phyloP scores from a whole-genome alignment of 2,329 filamentous ascomycete species.

The Alternaria gansuensis region DNA sequence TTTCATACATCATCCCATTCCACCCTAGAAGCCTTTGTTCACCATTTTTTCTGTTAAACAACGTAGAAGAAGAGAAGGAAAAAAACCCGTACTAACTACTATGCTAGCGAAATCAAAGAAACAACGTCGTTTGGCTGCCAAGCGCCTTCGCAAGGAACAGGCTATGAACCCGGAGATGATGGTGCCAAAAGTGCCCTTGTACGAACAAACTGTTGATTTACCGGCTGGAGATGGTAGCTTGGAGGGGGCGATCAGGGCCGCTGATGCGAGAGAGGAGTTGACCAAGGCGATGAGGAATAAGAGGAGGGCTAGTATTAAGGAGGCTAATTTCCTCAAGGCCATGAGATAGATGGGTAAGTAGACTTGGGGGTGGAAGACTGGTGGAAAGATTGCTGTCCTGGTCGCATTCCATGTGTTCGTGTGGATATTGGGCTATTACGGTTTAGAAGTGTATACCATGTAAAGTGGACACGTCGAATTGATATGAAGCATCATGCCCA shows the following conservation, averaged over 20 bases:
- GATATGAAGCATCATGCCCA: not conserved
- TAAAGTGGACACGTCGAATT: not conserved
- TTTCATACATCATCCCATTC: not conserved
- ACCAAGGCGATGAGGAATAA: slow-evolving; percentile 77
- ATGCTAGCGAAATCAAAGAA: slow-evolving; percentile 75
- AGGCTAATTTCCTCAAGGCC: slow-evolving; percentile 83
- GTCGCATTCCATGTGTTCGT: not conserved
- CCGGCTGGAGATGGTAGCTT: slow-evolving; percentile 62
- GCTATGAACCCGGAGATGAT: slow-evolving; percentile 72
- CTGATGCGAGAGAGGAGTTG: slow-evolving; percentile 67
- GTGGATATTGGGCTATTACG: not conserved
- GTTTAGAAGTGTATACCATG: not conserved
- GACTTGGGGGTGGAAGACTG: not conserved
- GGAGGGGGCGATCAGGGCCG: slow-evolving; percentile 58
- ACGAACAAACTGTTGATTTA: slow-evolving; percentile 80
- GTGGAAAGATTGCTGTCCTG: not conserved
- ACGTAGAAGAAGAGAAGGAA: not conserved
- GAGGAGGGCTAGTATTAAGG: slow-evolving; percentile 80
- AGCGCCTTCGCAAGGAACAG: slow-evolving; percentile 68
- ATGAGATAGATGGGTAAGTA: slow-evolving; percentile 63
- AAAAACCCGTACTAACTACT: slow-evolving; percentile 5
- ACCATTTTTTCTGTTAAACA: not conserved
- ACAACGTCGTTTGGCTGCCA: slow-evolving; percentile 75
- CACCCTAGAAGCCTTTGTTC: not conserved
- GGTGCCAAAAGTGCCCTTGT: slow-evolving; percentile 71